Evolutionary conservation across 768 basidiomycete genomes (phyloP).

Genomic region (Leucosporidium creatinivorum): DNA sequence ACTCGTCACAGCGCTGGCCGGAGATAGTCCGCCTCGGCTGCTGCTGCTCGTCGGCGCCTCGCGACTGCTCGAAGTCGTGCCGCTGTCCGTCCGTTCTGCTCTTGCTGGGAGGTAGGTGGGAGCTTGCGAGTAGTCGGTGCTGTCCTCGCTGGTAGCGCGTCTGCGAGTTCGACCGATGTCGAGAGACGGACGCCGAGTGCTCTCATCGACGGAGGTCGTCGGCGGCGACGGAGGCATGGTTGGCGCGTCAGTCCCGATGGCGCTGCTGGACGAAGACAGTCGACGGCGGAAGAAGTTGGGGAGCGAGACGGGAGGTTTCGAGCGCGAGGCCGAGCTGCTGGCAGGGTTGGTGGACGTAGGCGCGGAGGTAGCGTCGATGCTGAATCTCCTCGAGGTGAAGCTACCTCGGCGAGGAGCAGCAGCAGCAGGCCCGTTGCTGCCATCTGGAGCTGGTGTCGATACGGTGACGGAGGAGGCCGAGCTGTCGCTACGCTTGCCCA

Average conservation of each 20-base stretch:
- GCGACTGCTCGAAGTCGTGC: no score
- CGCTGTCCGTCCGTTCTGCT: no score
- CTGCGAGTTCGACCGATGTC: neutral
- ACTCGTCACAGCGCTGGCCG: neutral
- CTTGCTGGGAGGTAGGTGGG: neutral
- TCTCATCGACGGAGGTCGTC: neutral
- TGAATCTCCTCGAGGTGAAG: no score
- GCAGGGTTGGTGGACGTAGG: neutral
- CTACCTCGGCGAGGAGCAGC: no score
- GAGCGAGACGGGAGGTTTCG: constrained; percentile 22
- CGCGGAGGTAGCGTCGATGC: neutral
- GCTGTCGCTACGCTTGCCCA: no score
- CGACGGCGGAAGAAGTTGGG: constrained; percentile 22
- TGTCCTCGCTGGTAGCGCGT: neutral
- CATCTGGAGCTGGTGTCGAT: no score
- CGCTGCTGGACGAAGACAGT: neutral
- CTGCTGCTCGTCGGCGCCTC: neutral
- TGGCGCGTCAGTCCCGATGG: neutral
- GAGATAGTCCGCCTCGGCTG: constrained; percentile 1
- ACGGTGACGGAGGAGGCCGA: no score
- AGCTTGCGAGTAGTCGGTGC: neutral
- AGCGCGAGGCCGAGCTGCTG: neutral
- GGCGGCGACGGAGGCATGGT: neutral
- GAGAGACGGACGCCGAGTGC: neutral
- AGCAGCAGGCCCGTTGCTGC: no score